Evolutionary conservation across 441 rosid species (phyloP), one percentile per base, ranked within the genome.

Genomic region (Kokia cookei): DNA sequence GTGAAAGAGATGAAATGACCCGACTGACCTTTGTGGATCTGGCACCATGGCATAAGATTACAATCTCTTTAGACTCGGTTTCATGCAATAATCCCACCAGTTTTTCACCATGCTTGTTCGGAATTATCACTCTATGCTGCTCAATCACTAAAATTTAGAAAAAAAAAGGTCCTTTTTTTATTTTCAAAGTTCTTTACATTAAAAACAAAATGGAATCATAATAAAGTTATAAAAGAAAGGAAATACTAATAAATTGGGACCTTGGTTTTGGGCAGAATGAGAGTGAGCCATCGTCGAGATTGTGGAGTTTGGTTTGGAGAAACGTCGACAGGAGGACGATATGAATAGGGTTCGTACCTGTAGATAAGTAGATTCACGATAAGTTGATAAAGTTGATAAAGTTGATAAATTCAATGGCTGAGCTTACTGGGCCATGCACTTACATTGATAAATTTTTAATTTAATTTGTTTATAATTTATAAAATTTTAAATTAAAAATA

Each of bases 11-110:
- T 10, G 62, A 50, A 62, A 62, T 17, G 29, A 17, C 42, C 65
- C 29, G 14, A 17, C 67, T 35, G 72, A 90, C 97, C 97, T 94
- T 92, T 55, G 72, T 74, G 8, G 90, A 86, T 69, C 77, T 77
- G 76, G 88, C 88, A n/a, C 98, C 98, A 61, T 94, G 98, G 82
- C 97, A 94, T 45, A 92, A 65, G 73, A 94, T 68, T 12, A 86
- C 84, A 19, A 90, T 69, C 66, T 91, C 90, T 61, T 65, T 79
- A 0, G 97, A 91, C 2, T 91, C 91, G 64, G 92, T 82, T 9
- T 94, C 97, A 73, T 92, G 95, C 48, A 94, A 80, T 51, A 91
- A 43, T 2, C 97, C 97, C 74, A 89, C 92, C 2, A 94, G 89
- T 53, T 88, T 91, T 78, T 92, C 94, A 6, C 90, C 88, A 55